Evolutionary conservation across 495 filamentous ascomycete species (phyloP), one percentile per base, ranked within the genome.

Genomic region (Penicillium goetzii): DNA sequence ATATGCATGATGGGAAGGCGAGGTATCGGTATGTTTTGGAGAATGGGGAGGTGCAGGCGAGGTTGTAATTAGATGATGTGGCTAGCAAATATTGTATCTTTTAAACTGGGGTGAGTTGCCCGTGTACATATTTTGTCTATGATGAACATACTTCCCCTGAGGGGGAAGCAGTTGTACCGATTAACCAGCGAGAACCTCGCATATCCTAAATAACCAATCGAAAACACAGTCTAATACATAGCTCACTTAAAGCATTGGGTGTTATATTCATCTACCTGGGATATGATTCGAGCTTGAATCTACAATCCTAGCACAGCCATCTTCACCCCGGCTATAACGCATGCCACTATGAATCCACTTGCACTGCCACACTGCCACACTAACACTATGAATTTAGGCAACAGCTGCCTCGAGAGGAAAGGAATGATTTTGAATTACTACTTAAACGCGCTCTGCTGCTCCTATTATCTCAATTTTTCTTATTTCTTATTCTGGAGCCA

Each of bases 1-100:
- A 93, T 68, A 84, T 93, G 82, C 84, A 86, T 56, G 80, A 75
- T 9, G 88, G 88, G 11, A 88, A 87, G 77, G 83, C 92, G 26
- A 83, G 91, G 62, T 95, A 91, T 79, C 77, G 91, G 54, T 92
- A 85, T 75, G 88, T 91, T 10, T 76, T 93, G 68, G 82, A 86
- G 14, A 93, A 92, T 74, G 85, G 79, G 28, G 64, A 74, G 58
- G 70, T 61, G 3, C 68, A 72, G 62, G 72, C 75, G 33, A 75
- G 69, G 32, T 41, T 80, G 53, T 80, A 69, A 50, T 47, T 32
- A 32, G 23, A 10, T 12, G 17, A 3, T 33, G 53, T 14, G 50
- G 38, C 9, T 12, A 23, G 38, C 56, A 50, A 23, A 38, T 43
- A 54, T 65, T 65, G 45, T 59, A 60, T 25, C 38, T 58, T 36